Evolutionary conservation across 495 filamentous ascomycete species (phyloP).

Genomic region (Aspergillus coremiiformis): DNA sequence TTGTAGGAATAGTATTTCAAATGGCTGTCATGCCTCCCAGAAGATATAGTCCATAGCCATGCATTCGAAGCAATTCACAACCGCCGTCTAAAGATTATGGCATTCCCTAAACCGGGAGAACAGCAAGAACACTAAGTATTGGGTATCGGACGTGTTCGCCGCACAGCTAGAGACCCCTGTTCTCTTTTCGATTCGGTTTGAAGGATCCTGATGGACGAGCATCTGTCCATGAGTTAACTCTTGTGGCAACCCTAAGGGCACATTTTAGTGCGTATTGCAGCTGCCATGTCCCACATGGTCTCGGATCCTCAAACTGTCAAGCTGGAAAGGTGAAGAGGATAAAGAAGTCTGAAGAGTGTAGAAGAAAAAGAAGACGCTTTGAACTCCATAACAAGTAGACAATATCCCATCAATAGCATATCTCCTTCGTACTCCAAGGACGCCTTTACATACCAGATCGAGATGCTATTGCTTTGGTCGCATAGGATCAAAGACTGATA

Average conservation of each 20-base stretch:
- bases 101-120: neutral
- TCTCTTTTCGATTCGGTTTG: slow-evolving; percentile 2
- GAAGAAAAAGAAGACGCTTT: neutral
- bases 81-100: neutral
- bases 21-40: neutral
- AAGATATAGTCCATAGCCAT: neutral
- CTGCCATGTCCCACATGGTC: slow-evolving; percentile 8
- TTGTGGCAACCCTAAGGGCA: neutral
- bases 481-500: neutral
- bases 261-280: neutral
- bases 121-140: slow-evolving; percentile 19
- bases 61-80: neutral
- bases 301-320: slow-evolving; percentile 11
- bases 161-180: slow-evolving; percentile 9
- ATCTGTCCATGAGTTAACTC: neutral
- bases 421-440: slow-evolving; percentile 17
- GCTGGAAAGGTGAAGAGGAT: slow-evolving; percentile 14
- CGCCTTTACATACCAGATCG: slow-evolving; percentile 11
- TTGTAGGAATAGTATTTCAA: neutral
- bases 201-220: neutral
- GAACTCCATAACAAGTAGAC: slow-evolving; percentile 14
- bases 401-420: slow-evolving; percentile 7
- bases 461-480: slow-evolving; percentile 9
- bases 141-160: slow-evolving; percentile 31
- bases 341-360: slow-evolving; percentile 4